A percentile compares a stretch with the other conserved stretches of the same genome.
Evolutionary conservation across 2,329 filamentous ascomycete species (phyloP).

Genomic region (Pseudocercospora crystallina): DNA sequence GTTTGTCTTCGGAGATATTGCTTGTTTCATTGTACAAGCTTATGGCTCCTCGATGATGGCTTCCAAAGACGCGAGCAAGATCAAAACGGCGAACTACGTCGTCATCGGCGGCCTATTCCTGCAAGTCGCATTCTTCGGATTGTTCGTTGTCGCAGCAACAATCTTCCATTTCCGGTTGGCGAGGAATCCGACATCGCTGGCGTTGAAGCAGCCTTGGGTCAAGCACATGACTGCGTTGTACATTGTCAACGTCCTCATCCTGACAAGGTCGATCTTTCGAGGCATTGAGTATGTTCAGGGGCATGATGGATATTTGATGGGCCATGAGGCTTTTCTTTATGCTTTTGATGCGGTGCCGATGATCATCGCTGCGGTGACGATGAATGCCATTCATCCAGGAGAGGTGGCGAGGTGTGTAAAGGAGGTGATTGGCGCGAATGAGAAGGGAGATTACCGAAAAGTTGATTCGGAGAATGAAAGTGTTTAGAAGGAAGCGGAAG

Average conservation of each 20-base stretch:
- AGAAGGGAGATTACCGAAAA: no score
- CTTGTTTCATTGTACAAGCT: conserved; percentile 51
- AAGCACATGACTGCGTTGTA: conserved; percentile 47
- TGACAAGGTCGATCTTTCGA: conserved; percentile 50
- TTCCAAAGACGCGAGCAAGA: no score
- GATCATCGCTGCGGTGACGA: conserved; percentile 3
- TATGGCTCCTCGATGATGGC: no score
- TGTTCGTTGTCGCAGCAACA: conserved; percentile 43
- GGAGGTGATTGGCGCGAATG: no score
- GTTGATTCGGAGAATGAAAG: no score
- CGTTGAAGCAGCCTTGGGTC: conserved; percentile 31
- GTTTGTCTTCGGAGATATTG: conserved; percentile 50
- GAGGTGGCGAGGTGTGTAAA: no score
- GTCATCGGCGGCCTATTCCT: conserved; percentile 52
- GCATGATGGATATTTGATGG: conserved; percentile 46
- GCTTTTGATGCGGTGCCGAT: conserved; percentile 13
- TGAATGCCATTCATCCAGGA: conserved; percentile 9
- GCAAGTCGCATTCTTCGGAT: conserved; percentile 52
- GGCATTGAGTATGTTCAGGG: conserved; percentile 51
- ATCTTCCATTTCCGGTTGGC: conserved; percentile 32
- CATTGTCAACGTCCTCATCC: conserved; percentile 44
- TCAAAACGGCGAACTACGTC: no score
- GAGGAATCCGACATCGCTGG: neutral
- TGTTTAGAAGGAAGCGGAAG: no score
- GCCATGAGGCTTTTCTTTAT: conserved; percentile 28